Conservation (phyloP, 2,329 filamentous ascomycete species). For the Fusarium poae region DNA sequence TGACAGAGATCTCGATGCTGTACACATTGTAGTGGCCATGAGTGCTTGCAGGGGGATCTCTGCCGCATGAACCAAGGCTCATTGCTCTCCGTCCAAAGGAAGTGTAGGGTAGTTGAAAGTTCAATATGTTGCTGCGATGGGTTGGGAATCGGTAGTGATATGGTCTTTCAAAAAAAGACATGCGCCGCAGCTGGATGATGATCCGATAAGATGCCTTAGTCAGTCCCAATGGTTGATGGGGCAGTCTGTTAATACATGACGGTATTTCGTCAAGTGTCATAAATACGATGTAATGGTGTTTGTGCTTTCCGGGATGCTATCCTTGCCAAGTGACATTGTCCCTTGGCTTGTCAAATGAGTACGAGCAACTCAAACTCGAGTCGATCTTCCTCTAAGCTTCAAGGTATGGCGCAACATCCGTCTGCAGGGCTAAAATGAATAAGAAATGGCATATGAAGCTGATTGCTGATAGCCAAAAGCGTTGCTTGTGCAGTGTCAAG, state of each 20-base stretch:
- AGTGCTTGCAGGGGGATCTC: background rate
- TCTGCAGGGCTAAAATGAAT: background rate
- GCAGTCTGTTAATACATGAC: background rate
- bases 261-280: background rate
- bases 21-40: background rate
- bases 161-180: background rate
- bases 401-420: background rate
- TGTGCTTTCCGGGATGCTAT: background rate
- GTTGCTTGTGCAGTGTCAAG: background rate
- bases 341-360: background rate
- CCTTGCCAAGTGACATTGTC: background rate
- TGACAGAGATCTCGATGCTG: background rate
- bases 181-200: background rate
- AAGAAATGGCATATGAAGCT: background rate
- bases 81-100: background rate
- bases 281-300: background rate
- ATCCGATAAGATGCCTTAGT: background rate
- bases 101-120: background rate
- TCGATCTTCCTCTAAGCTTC: background rate
- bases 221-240: background rate
- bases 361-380: background rate
- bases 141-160: background rate
- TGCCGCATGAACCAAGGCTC: background rate
- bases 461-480: background rate
- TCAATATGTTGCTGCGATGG: background rate